These are phyloP conservation scores for Russula ochroleuca DNA, from an alignment of 768 basidiomycete genomes.

Conservation along the genomic window DNA sequence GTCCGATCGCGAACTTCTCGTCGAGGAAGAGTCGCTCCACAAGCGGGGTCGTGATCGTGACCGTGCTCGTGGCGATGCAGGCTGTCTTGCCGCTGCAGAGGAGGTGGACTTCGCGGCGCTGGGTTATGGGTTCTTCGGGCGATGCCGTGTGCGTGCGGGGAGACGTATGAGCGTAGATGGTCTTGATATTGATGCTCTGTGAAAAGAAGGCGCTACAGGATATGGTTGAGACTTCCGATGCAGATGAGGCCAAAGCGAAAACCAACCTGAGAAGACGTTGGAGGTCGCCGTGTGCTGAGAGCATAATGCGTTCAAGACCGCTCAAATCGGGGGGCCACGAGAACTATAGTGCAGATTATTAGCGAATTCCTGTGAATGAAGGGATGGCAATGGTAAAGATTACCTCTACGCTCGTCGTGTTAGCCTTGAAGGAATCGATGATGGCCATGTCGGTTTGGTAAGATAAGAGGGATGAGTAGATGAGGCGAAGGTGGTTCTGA, in stretches of 20 bases:
- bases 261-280: conserved; percentile 62
- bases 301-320: conserved; percentile 64
- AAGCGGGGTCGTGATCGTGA: conserved; percentile 53
- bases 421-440: conserved; percentile 28
- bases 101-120: conserved; percentile 62
- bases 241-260: not conserved
- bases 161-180: conserved; percentile 50
- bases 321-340: conserved; percentile 45
- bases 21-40: conserved; percentile 65
- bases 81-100: conserved; percentile 50
- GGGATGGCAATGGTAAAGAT: not conserved
- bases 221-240: not conserved
- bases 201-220: conserved; percentile 57
- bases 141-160: conserved; percentile 39
- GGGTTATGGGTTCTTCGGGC: conserved; percentile 48
- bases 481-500: not conserved
- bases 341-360: conserved; percentile 7
- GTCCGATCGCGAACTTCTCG: conserved; percentile 64
- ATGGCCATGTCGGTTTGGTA: conserved; percentile 21
- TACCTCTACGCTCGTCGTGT: conserved; percentile 28
- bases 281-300: conserved; percentile 66
- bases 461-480: not conserved
- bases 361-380: not conserved
- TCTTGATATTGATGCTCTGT: conserved; percentile 53
- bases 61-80: conserved; percentile 62